These are phyloP conservation scores for Suillus occidentalis DNA, from an alignment of 768 basidiomycete genomes.

Conservation along the genomic window DNA sequence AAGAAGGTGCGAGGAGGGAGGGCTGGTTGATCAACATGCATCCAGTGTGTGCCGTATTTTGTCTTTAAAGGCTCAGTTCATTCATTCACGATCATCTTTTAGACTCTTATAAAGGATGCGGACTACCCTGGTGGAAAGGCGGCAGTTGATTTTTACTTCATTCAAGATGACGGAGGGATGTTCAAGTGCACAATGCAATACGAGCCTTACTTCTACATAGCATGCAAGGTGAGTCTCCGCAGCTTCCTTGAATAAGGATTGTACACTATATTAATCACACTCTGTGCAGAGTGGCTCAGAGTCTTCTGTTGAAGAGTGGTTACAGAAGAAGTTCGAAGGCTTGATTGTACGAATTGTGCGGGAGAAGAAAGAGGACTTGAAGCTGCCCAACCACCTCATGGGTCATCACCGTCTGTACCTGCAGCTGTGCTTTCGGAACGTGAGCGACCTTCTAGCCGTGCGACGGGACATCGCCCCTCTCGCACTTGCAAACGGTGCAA, in stretches of 20 bases:
- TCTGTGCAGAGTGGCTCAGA: constrained; percentile 73
- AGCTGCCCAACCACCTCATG: constrained; percentile 94
- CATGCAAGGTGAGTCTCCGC: constrained; percentile 73
- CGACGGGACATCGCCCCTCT: constrained; percentile 88
- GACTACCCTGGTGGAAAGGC: constrained; percentile 82
- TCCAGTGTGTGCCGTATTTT: constrained; percentile 59
- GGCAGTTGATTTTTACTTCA: constrained; percentile 96
- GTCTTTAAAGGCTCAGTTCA: not conserved
- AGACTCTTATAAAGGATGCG: constrained; percentile 88
- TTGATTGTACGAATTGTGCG: constrained; percentile 75
- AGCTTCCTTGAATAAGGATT: not conserved
- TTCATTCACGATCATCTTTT: not conserved
- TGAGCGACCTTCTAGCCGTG: constrained; percentile 87
- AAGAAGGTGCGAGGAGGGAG: constrained; percentile 74
- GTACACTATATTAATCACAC: constrained; percentile 2
- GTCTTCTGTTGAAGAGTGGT: constrained; percentile 91
- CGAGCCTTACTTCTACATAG: constrained; percentile 93
- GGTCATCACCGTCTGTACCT: constrained; percentile 90
- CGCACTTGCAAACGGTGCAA: constrained; percentile 86
- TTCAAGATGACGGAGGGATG: constrained; percentile 94
- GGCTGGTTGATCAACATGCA: constrained; percentile 99
- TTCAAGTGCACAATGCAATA: constrained; percentile 93
- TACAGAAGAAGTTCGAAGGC: constrained; percentile 91
- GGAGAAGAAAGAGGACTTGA: constrained; percentile 89
- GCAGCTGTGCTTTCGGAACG: constrained; percentile 87